A percentile compares a stretch with the other conserved stretches of the same genome.
These are phyloP conservation scores for Stephanodiscus minutulus DNA, from an alignment of 108 stramenopile genomes.

Conservation along the genomic window DNA sequence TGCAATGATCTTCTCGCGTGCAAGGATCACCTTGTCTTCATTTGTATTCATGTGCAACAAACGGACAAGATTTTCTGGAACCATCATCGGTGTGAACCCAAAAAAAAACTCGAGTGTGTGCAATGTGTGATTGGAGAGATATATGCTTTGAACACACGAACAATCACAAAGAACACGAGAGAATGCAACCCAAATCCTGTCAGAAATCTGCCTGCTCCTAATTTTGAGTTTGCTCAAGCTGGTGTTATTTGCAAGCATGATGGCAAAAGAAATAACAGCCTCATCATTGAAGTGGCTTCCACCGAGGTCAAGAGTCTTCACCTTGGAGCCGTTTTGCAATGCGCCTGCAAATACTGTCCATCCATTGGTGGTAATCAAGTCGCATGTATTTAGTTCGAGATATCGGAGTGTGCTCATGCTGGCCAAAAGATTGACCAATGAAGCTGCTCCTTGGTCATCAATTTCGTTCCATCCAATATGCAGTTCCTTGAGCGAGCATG, in stretches of 20 bases:
- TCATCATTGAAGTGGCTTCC: neutral
- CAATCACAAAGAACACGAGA: neutral
- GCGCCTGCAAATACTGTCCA: neutral
- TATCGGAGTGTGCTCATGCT: neutral
- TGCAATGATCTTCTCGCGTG: neutral
- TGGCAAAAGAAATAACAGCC: neutral
- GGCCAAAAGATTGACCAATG: neutral
- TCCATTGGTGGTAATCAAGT: neutral
- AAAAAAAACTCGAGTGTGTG: too few species aligned
- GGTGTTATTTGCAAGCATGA: neutral
- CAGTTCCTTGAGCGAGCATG: neutral
- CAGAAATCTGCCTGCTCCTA: neutral
- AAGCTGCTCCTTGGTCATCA: neutral
- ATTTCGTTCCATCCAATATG: neutral
- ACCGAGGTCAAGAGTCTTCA: neutral
- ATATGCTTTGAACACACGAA: slow-evolving; percentile 5
- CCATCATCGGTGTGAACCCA: too few species aligned
- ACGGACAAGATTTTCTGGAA: neutral
- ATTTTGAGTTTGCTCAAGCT: neutral
- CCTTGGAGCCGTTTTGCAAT: slow-evolving; percentile 3
- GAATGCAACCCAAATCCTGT: neutral
- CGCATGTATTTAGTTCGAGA: neutral
- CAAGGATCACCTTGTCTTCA: neutral
- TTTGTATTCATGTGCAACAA: neutral
- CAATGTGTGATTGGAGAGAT: neutral